These are phyloP conservation scores for Coemansia sp. DNA, from an alignment of 192 early-diverging fungal species.

Conservation along the genomic window DNA sequence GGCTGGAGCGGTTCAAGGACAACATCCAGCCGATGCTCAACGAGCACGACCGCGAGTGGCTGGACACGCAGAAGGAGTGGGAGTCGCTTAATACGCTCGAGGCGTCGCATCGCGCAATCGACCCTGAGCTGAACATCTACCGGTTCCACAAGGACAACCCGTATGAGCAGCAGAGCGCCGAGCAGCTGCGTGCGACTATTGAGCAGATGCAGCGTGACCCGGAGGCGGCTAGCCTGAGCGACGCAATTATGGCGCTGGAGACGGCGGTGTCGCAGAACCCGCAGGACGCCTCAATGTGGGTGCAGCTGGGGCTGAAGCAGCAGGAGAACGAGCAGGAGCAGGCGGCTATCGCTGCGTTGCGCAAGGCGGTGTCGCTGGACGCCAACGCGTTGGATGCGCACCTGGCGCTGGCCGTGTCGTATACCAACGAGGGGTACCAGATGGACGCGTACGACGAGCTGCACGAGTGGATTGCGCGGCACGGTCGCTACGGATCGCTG, in stretches of 20 bases:
- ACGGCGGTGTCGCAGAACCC: conserved; percentile 79
- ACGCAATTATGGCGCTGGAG: conserved; percentile 89
- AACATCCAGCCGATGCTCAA: conserved; percentile 66
- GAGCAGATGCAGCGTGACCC: conserved; percentile 56
- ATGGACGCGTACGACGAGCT: conserved; percentile 88
- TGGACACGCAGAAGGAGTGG: conserved; percentile 71
- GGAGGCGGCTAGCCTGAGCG: conserved; percentile 63
- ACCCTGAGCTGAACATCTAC: conserved; percentile 67
- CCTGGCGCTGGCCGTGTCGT: conserved; percentile 85
- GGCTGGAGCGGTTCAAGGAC: conserved; percentile 66
- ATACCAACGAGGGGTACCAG: conserved; percentile 87
- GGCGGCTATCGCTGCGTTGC: conserved; percentile 85
- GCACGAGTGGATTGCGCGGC: conserved; percentile 80
- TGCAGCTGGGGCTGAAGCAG: conserved; percentile 81
- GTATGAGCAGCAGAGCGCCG: conserved; percentile 27
- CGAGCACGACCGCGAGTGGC: conserved; percentile 67
- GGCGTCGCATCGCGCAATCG: conserved; percentile 32
- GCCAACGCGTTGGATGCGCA: conserved; percentile 75
- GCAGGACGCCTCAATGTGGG: conserved; percentile 78
- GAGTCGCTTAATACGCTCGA: conserved; percentile 52
- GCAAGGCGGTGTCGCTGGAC: conserved; percentile 72
- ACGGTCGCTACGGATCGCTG: conserved; percentile 62
- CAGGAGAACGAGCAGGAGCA: conserved; percentile 97
- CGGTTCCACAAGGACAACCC: conserved; percentile 59
- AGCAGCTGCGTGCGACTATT: conserved; percentile 49